Conservation (phyloP, 2,329 filamentous ascomycete species). For the Trichocomaceae sp. region DNA sequence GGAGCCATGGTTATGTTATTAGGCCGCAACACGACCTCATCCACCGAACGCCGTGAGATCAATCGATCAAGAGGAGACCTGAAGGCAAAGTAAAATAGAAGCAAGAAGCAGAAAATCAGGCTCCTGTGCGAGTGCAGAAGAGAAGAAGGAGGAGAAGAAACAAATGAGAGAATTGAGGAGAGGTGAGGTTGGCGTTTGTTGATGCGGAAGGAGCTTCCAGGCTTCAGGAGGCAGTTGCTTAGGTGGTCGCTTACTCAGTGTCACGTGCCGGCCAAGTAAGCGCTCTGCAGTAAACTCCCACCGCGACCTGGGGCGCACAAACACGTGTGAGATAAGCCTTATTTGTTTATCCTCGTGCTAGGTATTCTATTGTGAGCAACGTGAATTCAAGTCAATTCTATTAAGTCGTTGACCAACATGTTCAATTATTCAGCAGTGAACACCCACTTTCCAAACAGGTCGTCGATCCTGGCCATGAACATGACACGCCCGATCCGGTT, state of each 20-base stretch:
- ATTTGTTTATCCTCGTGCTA: neutral
- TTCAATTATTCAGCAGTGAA: neutral
- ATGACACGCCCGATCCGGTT: neutral
- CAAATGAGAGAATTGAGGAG: conserved; percentile 9
- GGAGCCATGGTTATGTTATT: conserved; percentile 48
- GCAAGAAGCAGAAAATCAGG: conserved; percentile 6
- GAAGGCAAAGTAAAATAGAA: conserved; percentile 1
- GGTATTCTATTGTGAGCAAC: neutral
- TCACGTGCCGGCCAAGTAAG: conserved; percentile 9
- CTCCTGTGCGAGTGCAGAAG: conserved; percentile 4
- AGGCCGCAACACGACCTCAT: conserved; percentile 38
- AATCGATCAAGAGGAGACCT: conserved; percentile 6
- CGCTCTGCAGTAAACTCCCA: neutral
- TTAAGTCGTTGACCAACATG: too few species aligned
- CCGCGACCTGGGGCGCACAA: conserved; percentile 5
- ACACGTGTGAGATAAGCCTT: conserved; percentile 6
- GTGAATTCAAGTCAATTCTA: neutral
- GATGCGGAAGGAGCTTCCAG: conserved; percentile 13
- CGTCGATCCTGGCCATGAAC: neutral
- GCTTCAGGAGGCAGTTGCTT: conserved; percentile 12
- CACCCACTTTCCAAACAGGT: neutral
- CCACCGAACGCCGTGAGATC: conserved; percentile 30
- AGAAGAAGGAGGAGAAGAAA: conserved; percentile 7
- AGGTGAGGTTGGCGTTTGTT: conserved; percentile 4
- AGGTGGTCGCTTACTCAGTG: conserved; percentile 14